Conservation (phyloP, 1,139 yeast genomes). For the Nakaseomyces glabratus region DNA sequence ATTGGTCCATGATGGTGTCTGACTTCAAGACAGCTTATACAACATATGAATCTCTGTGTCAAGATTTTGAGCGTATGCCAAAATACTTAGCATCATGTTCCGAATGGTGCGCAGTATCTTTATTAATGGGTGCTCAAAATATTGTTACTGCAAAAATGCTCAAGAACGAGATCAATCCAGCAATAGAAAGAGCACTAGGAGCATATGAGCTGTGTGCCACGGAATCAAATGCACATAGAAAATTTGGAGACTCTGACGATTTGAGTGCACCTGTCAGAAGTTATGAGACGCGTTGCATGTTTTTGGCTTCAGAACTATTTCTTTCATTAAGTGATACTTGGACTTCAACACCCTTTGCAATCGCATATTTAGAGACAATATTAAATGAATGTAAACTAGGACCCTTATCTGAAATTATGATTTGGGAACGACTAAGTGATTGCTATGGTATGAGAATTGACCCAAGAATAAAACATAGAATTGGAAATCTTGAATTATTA, state of each 20-base stretch:
- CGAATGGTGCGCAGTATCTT: conserved; percentile 75
- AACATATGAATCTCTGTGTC: conserved; percentile 72
- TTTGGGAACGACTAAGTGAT: conserved; percentile 42
- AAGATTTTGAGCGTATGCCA: conserved; percentile 48
- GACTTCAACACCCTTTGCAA: conserved; percentile 35
- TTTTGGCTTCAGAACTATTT: conserved; percentile 33
- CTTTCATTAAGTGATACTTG: conserved; percentile 35
- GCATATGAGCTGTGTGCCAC: conserved; percentile 27
- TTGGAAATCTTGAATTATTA: conserved; percentile 9
- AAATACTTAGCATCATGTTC: conserved; percentile 70
- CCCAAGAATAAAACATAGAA: conserved; percentile 25
- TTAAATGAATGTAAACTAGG: conserved; percentile 29
- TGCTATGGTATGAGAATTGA: conserved; percentile 33
- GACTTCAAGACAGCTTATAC: conserved; percentile 82
- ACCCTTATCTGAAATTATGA: conserved; percentile 33
- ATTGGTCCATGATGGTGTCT: conserved; percentile 81
- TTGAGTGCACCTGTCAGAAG: conserved; percentile 24
- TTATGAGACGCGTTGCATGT: conserved; percentile 34
- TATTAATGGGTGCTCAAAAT: conserved; percentile 59
- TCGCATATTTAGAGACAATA: conserved; percentile 34
- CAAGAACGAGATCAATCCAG: conserved; percentile 52
- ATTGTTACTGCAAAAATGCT: conserved; percentile 52
- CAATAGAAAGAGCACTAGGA: conserved; percentile 39
- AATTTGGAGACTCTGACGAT: conserved; percentile 11
- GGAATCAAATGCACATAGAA: conserved; percentile 1